Base-by-base conservation (phyloP, 371 early-diverging fungal species). In the Circinella umbellata region DNA sequence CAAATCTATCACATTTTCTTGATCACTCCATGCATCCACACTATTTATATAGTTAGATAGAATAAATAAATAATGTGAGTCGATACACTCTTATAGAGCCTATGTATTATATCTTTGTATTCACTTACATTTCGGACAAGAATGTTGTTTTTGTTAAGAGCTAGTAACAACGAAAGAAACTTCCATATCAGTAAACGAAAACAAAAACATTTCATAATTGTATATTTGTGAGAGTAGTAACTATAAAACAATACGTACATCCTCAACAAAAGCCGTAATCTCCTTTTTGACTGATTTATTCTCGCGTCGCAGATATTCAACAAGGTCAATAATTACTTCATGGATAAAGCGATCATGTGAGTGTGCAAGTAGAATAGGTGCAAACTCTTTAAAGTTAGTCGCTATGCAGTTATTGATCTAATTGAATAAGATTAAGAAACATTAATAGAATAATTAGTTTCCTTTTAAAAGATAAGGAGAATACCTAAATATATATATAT, bases 61-160 rank as follows among this genome's bases (percentile, higher is more conserved):
- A 51, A 17, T 15, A 15, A 8, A n/a, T 51, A 5, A 51, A 15
- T 49, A 8, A 4, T 15, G 14, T 51, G 51, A 13, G 14, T n/a
- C 27, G 27, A 27, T 27, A 27, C 27, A 27, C 27, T 27, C 2
- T 27, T 1, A 27, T 27, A 27, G 27, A 27, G n/a, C n/a, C n/a
- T 5, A 6, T 51, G n/a, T 6, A 9, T 47, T 47, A 47, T 54
- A 15, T 4, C 17, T n/a, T 54, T 54, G 15, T 17, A 15, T 14
- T 4, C 20, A 69, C 79, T 74, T 82, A 83, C 88, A 86, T 72
- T 47, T 71, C 69, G 17, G 75, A 54, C 35, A 86, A 63, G 9
- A 82, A 77, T 0, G 72, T 67, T 15, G 75, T 67, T 18, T 57
- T 38, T 10, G 47, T 18, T 37, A 48, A 9, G 18, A 70, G 63